Percentiles rank a stretch among this genome's conserved stretches.
Evolutionary conservation across 495 filamentous ascomycete genomes (phyloP).

Genomic region (Neurospora sp.): DNA sequence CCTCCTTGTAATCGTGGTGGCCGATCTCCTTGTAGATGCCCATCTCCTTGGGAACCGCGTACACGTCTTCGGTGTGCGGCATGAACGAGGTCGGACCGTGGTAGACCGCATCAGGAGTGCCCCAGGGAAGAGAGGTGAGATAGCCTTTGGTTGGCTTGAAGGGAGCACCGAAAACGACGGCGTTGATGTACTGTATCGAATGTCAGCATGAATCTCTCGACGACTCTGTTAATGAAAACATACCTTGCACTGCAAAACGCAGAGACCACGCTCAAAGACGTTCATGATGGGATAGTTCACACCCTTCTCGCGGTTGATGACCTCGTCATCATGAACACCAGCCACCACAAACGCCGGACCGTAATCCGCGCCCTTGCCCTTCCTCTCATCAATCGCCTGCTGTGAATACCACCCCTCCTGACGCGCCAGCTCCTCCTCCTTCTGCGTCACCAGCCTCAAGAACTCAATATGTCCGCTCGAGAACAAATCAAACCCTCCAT

Average conservation of each 20-base stretch:
- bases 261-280: conserved; percentile 90
- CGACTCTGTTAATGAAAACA: conserved; percentile 10
- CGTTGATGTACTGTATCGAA: conserved; percentile 62
- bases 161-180: conserved; percentile 80
- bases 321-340: conserved; percentile 86
- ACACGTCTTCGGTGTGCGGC: conserved; percentile 78
- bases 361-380: conserved; percentile 61
- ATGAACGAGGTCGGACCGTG: conserved; percentile 93
- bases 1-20: conserved; percentile 66
- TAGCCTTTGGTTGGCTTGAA: conserved; percentile 72
- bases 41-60: conserved; percentile 64
- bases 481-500: conserved; percentile 95
- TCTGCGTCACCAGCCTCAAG: conserved; percentile 58
- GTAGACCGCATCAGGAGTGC: conserved; percentile 73
- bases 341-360: conserved; percentile 75
- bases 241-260: conserved; percentile 88
- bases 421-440: conserved; percentile 57
- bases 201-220: conserved; percentile 3
- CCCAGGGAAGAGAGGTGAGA: conserved; percentile 62
- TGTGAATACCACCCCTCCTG: conserved; percentile 64
- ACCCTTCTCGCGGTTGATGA: conserved; percentile 92
- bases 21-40: conserved; percentile 68
- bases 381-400: conserved; percentile 47
- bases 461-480: conserved; percentile 96
- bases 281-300: conserved; percentile 99